Base-by-base conservation (phyloP, 2,329 filamentous ascomycete species). In the Pseudogymnoascus sp. region DNA sequence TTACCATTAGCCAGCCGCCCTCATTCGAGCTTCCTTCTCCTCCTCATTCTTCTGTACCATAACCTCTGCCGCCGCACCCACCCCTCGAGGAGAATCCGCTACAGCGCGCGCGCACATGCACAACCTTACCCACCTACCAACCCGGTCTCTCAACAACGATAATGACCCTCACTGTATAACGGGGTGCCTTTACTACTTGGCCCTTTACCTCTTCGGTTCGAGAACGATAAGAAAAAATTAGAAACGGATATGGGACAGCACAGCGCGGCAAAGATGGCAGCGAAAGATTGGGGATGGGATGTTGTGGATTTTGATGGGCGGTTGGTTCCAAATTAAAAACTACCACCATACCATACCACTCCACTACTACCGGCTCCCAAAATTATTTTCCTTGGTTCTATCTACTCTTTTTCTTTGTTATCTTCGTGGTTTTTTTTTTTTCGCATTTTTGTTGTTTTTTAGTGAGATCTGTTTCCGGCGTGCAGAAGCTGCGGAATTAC, bases 21-120 rank as follows among this genome's bases (percentile, higher is more conserved):
- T 34, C 25, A 31, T 56, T 12, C 8, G 25, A 56, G 46, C 46
- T 31, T 16, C 31, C 46, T 34, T 16, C 31, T 31, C 34, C 46
- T 56, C 46, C 46, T 56, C 46, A 56, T 56, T 56, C 46, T 34
- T 56, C 46, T 56, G 46, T 56, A 56, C 46, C 25, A 56, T 34
- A 56, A 10, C 46, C 44, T 4, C 11, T 56, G 46, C 46, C 46
- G 46, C 46, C 46, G 46, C 46, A 31, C 40, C 42, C 46, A 31
- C 40, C 42, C 50, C 28, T 56, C 50, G 46, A 56, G 46, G 50
- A 34, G 50, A 56, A 56, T 18, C 28, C 50, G 25, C 28, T 1
- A 34, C 28, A 34, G 25, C 50, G 25, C n/a, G 50, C 50, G 50
- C 16, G 50, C 50, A 34, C 10, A 25, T 16, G 8, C 11, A 12